These are phyloP conservation scores for Myxozyma geophila DNA, from an alignment of 805 yeast species.

Conservation along the genomic window DNA sequence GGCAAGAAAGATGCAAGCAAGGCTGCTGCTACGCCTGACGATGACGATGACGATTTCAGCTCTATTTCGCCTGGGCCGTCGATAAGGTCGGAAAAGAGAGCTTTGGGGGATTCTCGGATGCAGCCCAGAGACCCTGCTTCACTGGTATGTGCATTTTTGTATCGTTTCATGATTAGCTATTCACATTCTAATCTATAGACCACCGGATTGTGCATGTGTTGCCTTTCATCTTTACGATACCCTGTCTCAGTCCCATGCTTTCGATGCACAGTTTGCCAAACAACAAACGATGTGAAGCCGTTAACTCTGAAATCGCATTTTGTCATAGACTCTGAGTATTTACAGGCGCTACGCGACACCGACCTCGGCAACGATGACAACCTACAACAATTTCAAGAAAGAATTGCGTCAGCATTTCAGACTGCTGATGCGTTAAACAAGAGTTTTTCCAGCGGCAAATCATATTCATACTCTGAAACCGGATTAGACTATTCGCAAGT, in stretches of 20 bases:
- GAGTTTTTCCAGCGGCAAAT: constrained; percentile 54
- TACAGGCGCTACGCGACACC: constrained; percentile 14
- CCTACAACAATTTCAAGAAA: constrained; percentile 50
- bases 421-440: constrained; percentile 54
- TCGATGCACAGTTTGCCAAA: constrained; percentile 63
- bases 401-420: constrained; percentile 55
- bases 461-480: constrained; percentile 51
- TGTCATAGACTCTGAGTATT: not conserved
- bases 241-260: constrained; percentile 44
- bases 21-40: not conserved
- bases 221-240: constrained; percentile 40
- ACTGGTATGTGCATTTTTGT: not conserved
- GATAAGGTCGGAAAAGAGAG: not conserved
- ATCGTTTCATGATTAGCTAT: not conserved
- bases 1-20: not conserved
- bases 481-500: constrained; percentile 59
- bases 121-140: not conserved
- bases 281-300: constrained; percentile 39
- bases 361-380: constrained; percentile 48
- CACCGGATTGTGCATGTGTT: constrained; percentile 41
- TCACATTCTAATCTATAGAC: constrained; percentile 15
- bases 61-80: not conserved
- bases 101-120: not conserved
- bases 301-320: constrained; percentile 10
- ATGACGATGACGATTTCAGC: not conserved